Conservation (phyloP, 257 asterid genomes). For the Euphrasia confusa region DNA sequence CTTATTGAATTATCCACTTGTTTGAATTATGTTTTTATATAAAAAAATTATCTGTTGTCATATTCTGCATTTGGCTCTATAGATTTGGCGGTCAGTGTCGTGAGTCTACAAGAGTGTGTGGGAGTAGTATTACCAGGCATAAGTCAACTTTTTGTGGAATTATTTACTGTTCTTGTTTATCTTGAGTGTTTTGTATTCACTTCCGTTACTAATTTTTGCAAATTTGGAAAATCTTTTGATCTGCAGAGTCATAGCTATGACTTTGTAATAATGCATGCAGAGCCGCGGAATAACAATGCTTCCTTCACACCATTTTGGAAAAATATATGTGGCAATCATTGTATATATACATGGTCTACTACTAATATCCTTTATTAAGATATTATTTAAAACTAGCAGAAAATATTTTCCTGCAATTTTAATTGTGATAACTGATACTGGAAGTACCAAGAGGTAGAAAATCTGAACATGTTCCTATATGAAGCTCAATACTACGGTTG, state of each 20-base stretch:
- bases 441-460: background rate
- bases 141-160: background rate
- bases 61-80: constrained; percentile 2
- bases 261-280: background rate
- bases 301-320: constrained; percentile 7
- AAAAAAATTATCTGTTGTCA: constrained; percentile 2
- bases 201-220: background rate
- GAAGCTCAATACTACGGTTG: constrained; percentile 4
- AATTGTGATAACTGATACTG: background rate
- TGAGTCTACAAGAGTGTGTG: constrained; percentile 14
- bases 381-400: background rate
- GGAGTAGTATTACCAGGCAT: background rate
- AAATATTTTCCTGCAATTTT: constrained; percentile 7
- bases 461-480: background rate
- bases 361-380: constrained; percentile 3
- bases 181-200: constrained; percentile 11
- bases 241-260: background rate
- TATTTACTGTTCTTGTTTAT: constrained; percentile 4
- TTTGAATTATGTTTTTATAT: background rate
- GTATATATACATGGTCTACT: background rate
- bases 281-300: background rate
- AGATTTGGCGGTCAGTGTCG: constrained; percentile 9
- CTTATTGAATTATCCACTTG: constrained; percentile 8
- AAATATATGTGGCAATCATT: background rate
- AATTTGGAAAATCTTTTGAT: background rate